Conservation (phyloP, 2,329 filamentous ascomycete genomes). For the Thermomyces lanuginosus region DNA sequence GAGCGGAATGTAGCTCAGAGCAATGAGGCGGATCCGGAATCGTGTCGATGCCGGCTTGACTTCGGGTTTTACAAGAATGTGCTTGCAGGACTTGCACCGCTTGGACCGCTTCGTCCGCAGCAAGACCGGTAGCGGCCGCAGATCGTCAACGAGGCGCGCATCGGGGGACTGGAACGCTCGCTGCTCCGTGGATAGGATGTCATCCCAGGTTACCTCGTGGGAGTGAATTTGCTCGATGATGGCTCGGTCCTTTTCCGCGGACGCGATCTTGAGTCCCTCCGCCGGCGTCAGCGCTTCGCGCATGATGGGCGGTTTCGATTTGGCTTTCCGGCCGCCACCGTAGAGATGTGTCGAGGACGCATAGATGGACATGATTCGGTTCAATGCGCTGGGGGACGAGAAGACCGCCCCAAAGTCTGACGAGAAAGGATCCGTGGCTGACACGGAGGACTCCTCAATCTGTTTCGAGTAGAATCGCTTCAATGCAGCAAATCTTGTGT, state of each 20-base stretch:
- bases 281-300: slow-evolving; percentile 55
- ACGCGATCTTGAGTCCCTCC: slow-evolving; percentile 54
- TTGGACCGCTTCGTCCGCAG: slow-evolving; percentile 87
- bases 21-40: slow-evolving; percentile 84
- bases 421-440: slow-evolving; percentile 38
- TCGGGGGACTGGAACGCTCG: slow-evolving; percentile 33
- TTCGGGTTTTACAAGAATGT: slow-evolving; percentile 91
- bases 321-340: slow-evolving; percentile 44
- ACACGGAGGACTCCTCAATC: slow-evolving; percentile 45
- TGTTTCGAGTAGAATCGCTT: slow-evolving; percentile 71
- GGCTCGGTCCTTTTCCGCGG: slow-evolving; percentile 42
- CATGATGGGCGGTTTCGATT: slow-evolving; percentile 56
- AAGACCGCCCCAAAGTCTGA: slow-evolving; percentile 32
- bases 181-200: slow-evolving; percentile 41
- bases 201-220: slow-evolving; percentile 43
- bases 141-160: slow-evolving; percentile 50
- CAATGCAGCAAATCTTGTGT: slow-evolving; percentile 58
- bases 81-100: slow-evolving; percentile 78
- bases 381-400: slow-evolving; percentile 63
- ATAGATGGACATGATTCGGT: slow-evolving; percentile 84
- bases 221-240: slow-evolving; percentile 44
- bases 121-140: slow-evolving; percentile 67
- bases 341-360: slow-evolving; percentile 40
- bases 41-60: slow-evolving; percentile 74
- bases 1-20: slow-evolving; percentile 71